Evolutionary conservation across 192 early-diverging fungal species (phyloP).

Genomic region (Gonapodya sp.): DNA sequence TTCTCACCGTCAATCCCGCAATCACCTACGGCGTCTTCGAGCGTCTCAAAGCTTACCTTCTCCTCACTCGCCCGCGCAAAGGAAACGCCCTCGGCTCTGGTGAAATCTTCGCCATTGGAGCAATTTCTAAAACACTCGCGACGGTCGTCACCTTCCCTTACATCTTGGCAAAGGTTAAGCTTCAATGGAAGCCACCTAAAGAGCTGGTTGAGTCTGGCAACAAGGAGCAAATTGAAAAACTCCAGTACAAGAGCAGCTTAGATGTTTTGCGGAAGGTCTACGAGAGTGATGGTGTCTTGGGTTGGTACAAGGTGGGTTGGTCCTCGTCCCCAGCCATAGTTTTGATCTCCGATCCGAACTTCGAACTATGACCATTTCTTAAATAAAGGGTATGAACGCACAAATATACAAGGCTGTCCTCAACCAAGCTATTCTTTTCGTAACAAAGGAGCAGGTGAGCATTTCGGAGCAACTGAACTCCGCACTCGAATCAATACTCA

Average conservation of each 20-base stretch:
- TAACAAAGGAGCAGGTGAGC: constrained; percentile 75
- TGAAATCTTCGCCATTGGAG: constrained; percentile 91
- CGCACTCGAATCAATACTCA: no score
- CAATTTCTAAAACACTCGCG: constrained; percentile 82
- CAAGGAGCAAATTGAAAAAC: constrained; percentile 2
- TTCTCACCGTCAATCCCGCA: constrained; percentile 89
- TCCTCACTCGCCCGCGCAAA: constrained; percentile 29
- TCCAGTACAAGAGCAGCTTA: constrained; percentile 67
- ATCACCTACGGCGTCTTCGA: constrained; percentile 97
- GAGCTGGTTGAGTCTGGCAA: constrained; percentile 23
- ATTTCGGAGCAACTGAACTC: not conserved
- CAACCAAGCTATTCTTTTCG: constrained; percentile 94
- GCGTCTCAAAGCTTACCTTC: constrained; percentile 50
- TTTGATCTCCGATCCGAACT: not conserved
- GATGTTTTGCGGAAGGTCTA: constrained; percentile 79
- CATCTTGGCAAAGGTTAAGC: constrained; percentile 97
- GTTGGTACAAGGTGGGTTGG: constrained; percentile 96
- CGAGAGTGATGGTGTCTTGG: constrained; percentile 67
- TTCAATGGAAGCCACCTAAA: constrained; percentile 83
- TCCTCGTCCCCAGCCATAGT: no score
- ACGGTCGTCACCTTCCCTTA: constrained; percentile 71
- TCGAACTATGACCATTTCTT: not conserved
- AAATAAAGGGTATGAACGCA: constrained; percentile 76
- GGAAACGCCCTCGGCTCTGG: constrained; percentile 51
- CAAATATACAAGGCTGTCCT: constrained; percentile 99